Conservation (phyloP, 352 stramenopile genomes). For the Globisporangium cylindrosporum region DNA sequence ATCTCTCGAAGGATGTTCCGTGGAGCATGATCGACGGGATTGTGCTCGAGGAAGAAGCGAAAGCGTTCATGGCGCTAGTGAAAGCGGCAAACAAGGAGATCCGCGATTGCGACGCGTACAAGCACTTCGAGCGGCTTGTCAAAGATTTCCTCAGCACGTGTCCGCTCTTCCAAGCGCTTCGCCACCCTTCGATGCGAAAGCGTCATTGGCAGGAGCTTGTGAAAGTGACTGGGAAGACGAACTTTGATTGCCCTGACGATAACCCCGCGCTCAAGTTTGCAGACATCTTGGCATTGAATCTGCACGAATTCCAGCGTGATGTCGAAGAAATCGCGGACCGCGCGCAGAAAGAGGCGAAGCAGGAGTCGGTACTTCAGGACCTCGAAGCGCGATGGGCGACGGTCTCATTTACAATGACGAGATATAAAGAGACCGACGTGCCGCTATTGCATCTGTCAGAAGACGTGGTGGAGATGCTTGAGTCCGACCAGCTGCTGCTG, state of each 20-base stretch:
- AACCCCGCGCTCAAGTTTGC: constrained; percentile 67
- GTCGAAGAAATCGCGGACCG: constrained; percentile 91
- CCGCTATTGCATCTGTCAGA: constrained; percentile 87
- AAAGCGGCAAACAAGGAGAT: constrained; percentile 90
- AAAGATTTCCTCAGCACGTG: constrained; percentile 79
- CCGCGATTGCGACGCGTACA: constrained; percentile 90
- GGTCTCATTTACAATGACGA: constrained; percentile 75
- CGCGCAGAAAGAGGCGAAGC: constrained; percentile 90
- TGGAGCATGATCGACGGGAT: constrained; percentile 92
- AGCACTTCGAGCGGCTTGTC: constrained; percentile 75
- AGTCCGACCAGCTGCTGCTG: constrained; percentile 93
- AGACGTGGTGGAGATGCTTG: constrained; percentile 93
- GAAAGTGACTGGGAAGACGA: constrained; percentile 41
- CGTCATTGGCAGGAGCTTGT: constrained; percentile 77
- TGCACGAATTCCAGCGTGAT: constrained; percentile 77
- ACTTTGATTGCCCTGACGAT: constrained; percentile 64
- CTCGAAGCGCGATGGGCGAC: constrained; percentile 76
- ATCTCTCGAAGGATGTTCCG: constrained; percentile 82
- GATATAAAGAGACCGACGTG: constrained; percentile 86
- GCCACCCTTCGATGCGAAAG: constrained; percentile 68
- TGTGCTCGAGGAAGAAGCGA: constrained; percentile 92
- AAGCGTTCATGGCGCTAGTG: constrained; percentile 79
- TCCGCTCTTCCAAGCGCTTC: constrained; percentile 75
- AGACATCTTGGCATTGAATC: constrained; percentile 77
- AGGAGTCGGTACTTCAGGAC: constrained; percentile 80